These are phyloP conservation scores for Lignosus rhinocerotis DNA, from an alignment of 1,284 basidiomycete genomes.

Conservation along the genomic window DNA sequence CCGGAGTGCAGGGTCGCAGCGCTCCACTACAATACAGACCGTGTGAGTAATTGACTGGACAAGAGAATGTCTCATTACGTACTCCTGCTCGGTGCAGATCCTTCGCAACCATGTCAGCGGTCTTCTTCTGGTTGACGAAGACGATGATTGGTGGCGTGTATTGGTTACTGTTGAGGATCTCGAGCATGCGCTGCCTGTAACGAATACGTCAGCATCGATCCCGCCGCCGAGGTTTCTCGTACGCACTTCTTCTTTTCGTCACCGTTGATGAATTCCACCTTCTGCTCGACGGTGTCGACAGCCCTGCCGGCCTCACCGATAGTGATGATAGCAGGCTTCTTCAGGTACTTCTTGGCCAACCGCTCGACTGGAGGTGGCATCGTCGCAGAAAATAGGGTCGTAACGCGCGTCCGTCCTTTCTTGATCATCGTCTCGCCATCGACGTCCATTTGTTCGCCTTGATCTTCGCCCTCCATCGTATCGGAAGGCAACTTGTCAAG, in stretches of 20 bases:
- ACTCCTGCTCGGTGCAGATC: slow-evolving; percentile 86
- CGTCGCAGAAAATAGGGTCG: slow-evolving; percentile 95
- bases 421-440: slow-evolving; percentile 63
- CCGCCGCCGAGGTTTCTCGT: background rate
- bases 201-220: slow-evolving; percentile 11
- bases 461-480: slow-evolving; percentile 83
- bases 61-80: slow-evolving; percentile 31
- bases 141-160: slow-evolving; percentile 94
- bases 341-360: slow-evolving; percentile 91
- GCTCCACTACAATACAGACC: slow-evolving; percentile 59
- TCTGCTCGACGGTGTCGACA: slow-evolving; percentile 96
- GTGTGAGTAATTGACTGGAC: slow-evolving; percentile 8
- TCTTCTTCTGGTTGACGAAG: slow-evolving; percentile 99
- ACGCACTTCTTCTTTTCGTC: slow-evolving; percentile 94
- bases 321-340: slow-evolving; percentile 91
- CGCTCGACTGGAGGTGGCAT: slow-evolving; percentile 98
- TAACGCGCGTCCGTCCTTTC: slow-evolving; percentile 82
- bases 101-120: slow-evolving; percentile 93
- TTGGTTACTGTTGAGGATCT: slow-evolving; percentile 85
- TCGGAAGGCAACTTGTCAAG: slow-evolving; percentile 89
- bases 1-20: slow-evolving; percentile 93
- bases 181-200: slow-evolving; percentile 74
- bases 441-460: slow-evolving; percentile 64
- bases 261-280: slow-evolving; percentile 89
- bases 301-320: slow-evolving; percentile 98